A percentile compares a stretch with the other conserved stretches of the same genome.
Conservation (phyloP, 306 rosid genomes). For the Mucuna pruriens region DNA sequence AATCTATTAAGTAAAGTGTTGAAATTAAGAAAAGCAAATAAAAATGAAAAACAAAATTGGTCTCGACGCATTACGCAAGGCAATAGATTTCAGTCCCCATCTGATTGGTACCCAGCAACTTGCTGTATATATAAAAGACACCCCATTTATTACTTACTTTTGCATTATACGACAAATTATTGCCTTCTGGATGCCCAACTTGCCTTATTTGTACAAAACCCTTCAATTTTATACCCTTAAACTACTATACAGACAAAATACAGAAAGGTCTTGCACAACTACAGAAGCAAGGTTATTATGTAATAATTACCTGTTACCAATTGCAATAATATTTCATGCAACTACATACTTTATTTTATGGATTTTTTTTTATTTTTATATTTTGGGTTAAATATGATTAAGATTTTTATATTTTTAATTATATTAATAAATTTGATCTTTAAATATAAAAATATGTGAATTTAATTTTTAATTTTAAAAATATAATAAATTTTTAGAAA, state of each 20-base stretch:
- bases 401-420: too few species aligned
- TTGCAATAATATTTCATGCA: too few species aligned
- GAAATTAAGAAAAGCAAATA: not conserved
- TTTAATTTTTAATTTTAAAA: too few species aligned
- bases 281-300: not conserved
- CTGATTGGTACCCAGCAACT: conserved; percentile 39
- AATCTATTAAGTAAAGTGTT: not conserved
- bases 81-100: conserved; percentile 3
- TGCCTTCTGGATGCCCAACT: conserved; percentile 1
- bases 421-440: too few species aligned
- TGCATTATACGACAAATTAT: conserved; percentile 24
- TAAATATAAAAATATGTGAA: too few species aligned
- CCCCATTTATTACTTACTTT: conserved; percentile 19
- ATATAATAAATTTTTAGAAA: too few species aligned
- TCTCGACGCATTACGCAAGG: not conserved
- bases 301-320: not conserved
- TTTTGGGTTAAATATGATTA: too few species aligned
- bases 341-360: too few species aligned
- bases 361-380: too few species aligned
- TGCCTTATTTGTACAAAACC: not conserved
- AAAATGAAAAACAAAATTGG: not conserved
- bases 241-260: not conserved
- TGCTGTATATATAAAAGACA: not conserved
- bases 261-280: not conserved
- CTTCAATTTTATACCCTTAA: not conserved